A percentile compares a stretch with the other conserved stretches of the same genome.
Conservation (phyloP, 768 basidiomycete species). For the Tylopilus subfusipes region DNA sequence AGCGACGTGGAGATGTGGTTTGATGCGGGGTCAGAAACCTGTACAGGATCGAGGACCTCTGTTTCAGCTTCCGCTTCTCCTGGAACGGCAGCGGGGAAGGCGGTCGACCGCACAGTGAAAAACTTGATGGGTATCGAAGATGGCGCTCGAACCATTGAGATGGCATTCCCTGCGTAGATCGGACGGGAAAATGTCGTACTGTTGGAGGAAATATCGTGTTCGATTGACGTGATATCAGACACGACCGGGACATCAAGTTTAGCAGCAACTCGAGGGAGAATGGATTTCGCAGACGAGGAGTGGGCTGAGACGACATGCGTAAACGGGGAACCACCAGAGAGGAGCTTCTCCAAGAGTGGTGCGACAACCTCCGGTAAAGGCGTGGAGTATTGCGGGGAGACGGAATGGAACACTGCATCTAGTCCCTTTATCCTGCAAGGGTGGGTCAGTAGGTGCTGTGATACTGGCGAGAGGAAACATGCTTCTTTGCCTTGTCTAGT, state of each 20-base stretch:
- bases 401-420: conserved; percentile 62
- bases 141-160: conserved; percentile 82
- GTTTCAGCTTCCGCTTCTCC: conserved; percentile 54
- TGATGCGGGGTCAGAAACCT: conserved; percentile 48
- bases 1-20: conserved; percentile 71
- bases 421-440: conserved; percentile 61
- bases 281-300: conserved; percentile 86
- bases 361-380: conserved; percentile 75
- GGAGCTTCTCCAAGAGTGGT: conserved; percentile 75
- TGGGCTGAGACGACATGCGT: conserved; percentile 93
- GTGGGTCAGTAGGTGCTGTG: conserved; percentile 3
- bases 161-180: conserved; percentile 98
- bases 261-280: conserved; percentile 91
- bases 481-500: conserved; percentile 81
- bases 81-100: conserved; percentile 66
- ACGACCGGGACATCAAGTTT: conserved; percentile 85
- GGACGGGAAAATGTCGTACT: conserved; percentile 87
- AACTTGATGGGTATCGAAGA: conserved; percentile 82
- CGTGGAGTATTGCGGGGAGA: conserved; percentile 65
- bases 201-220: conserved; percentile 65
- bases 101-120: conserved; percentile 91
- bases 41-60: conserved; percentile 59
- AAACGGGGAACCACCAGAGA: conserved; percentile 60
- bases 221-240: conserved; percentile 84
- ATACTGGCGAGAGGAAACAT: conserved; percentile 21